Percentiles rank a stretch among this genome's conserved stretches.
These are phyloP conservation scores for Coix lacrymajobi DNA, from an alignment of 176 grass and related monocot species.

Conservation along the genomic window DNA sequence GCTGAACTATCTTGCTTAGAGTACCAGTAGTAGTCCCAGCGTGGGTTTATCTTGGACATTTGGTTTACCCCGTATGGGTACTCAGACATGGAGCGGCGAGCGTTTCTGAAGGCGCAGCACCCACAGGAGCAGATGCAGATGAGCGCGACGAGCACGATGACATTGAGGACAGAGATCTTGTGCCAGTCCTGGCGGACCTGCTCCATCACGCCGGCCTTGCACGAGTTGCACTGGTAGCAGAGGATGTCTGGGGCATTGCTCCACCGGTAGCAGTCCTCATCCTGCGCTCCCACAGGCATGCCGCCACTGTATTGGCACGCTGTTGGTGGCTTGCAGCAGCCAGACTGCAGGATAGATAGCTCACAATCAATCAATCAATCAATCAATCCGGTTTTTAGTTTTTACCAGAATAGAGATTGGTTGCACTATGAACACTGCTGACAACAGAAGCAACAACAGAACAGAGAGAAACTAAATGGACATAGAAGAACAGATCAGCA, in stretches of 20 bases:
- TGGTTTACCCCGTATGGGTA: slow-evolving; percentile 83
- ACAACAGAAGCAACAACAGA: not conserved
- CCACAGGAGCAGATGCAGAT: slow-evolving; percentile 64
- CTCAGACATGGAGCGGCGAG: slow-evolving; percentile 43
- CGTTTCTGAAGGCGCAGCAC: slow-evolving; percentile 86
- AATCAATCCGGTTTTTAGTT: too few relatives aligned
- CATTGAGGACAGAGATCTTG: slow-evolving; percentile 70
- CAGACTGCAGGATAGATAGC: slow-evolving; percentile 67
- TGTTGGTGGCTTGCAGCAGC: slow-evolving; percentile 97
- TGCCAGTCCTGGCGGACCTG: slow-evolving; percentile 88
- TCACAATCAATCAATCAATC: too few relatives aligned
- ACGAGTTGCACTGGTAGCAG: slow-evolving; percentile 83
- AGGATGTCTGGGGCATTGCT: slow-evolving; percentile 76
- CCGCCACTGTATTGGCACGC: slow-evolving; percentile 76
- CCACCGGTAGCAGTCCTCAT: slow-evolving; percentile 85
- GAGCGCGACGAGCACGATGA: slow-evolving; percentile 62
- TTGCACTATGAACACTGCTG: not conserved
- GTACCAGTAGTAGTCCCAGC: slow-evolving; percentile 98
- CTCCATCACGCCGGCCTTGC: slow-evolving; percentile 95
- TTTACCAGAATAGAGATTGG: not conserved
- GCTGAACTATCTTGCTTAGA: not conserved
- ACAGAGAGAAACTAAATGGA: not conserved
- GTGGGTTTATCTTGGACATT: slow-evolving; percentile 82
- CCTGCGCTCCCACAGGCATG: slow-evolving; percentile 51
- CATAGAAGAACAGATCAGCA: not conserved